A percentile compares a stretch with the other conserved stretches of the same genome.
Evolutionary conservation across 2,329 filamentous ascomycete species (phyloP).

Genomic region (Fusarium fracticaudum): DNA sequence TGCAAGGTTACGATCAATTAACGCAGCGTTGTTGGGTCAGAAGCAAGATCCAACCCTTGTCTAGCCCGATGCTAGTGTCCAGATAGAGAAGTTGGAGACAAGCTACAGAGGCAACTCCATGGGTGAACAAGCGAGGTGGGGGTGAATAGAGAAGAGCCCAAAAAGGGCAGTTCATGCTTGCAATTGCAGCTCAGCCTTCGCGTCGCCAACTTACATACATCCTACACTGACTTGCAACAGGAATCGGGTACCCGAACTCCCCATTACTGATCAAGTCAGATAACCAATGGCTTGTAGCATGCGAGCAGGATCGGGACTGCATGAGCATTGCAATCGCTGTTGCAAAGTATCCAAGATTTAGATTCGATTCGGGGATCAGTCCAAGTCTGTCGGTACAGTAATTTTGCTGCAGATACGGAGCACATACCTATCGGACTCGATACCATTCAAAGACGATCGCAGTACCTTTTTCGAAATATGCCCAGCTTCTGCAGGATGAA

Average conservation of each 20-base stretch:
- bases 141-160: slow-evolving; percentile 12
- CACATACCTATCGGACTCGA: neutral
- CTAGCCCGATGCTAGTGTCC: slow-evolving; percentile 38
- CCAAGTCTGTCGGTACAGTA: neutral
- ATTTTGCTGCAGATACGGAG: neutral
- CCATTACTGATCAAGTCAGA: neutral
- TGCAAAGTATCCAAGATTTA: slow-evolving; percentile 13
- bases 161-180: slow-evolving; percentile 31
- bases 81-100: slow-evolving; percentile 34
- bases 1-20: slow-evolving; percentile 34
- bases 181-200: slow-evolving; percentile 18
- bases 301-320: slow-evolving; percentile 2
- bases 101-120: slow-evolving; percentile 10
- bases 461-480: neutral
- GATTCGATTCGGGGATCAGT: slow-evolving; percentile 31
- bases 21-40: slow-evolving; percentile 33
- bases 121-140: slow-evolving; percentile 24
- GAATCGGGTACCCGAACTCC: slow-evolving; percentile 15
- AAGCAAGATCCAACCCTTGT: slow-evolving; percentile 38
- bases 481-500: slow-evolving; percentile 2
- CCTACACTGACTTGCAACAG: slow-evolving; percentile 4
- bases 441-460: neutral
- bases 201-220: neutral
- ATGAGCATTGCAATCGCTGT: slow-evolving; percentile 3
- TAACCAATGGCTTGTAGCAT: slow-evolving; percentile 27